Evolutionary conservation across 2,329 filamentous ascomycete species (phyloP).

Genomic region (Aspergillus sp.): DNA sequence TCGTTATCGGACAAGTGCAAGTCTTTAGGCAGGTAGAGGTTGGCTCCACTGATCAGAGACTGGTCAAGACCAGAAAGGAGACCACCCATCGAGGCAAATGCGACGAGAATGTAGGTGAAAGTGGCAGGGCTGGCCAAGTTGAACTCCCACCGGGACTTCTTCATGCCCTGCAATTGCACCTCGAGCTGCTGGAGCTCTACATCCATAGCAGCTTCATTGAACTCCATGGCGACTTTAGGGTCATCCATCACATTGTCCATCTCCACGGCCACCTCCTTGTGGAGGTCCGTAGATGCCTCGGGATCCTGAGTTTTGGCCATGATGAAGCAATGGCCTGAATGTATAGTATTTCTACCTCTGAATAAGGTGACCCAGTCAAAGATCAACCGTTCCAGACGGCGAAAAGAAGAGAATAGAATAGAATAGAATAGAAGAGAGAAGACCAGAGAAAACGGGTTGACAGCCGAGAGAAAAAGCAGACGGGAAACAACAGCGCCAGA

Average conservation of each 20-base stretch:
- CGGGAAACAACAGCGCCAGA: too few relatives aligned
- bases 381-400: too few relatives aligned
- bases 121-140: constrained; percentile 37
- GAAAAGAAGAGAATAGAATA: too few relatives aligned
- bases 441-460: too few relatives aligned
- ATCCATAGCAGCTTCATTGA: constrained; percentile 28
- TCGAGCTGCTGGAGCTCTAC: constrained; percentile 25
- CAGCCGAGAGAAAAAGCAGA: too few relatives aligned
- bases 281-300: constrained; percentile 17
- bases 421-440: too few relatives aligned
- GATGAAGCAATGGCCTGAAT: background rate
- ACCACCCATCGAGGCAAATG: constrained; percentile 71
- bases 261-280: constrained; percentile 22
- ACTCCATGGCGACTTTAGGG: constrained; percentile 14
- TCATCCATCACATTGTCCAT: constrained; percentile 22
- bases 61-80: constrained; percentile 69
- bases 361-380: too few relatives aligned
- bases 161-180: constrained; percentile 15
- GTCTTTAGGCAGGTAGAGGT: constrained; percentile 57
- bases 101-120: constrained; percentile 45
- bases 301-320: constrained; percentile 19
- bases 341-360: too few relatives aligned
- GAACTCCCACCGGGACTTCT: constrained; percentile 35
- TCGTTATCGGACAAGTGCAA: constrained; percentile 53
- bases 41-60: constrained; percentile 65